phyloP scores from a whole-genome alignment of 73 alveolate species.

The Symbiodinium pilosum region DNA sequence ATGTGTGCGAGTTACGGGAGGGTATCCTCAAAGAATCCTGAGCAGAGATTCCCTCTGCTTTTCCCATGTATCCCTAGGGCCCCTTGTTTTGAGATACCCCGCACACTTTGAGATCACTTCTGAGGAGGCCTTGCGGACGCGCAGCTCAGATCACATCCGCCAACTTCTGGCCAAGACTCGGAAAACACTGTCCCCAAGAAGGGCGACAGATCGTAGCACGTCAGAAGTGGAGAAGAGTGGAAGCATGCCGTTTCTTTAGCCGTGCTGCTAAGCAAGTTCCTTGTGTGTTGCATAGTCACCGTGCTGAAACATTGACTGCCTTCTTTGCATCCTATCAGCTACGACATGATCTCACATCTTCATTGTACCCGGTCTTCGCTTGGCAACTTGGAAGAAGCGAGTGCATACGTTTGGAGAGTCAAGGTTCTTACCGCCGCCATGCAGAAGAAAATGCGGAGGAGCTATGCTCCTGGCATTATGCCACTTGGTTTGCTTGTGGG shows the following conservation, averaged over 20 bases:
- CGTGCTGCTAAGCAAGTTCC: no score
- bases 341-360: background rate
- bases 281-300: no score
- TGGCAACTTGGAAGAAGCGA: background rate
- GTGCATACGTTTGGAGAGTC: background rate
- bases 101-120: no score
- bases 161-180: background rate
- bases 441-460: background rate
- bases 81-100: no score
- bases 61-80: no score
- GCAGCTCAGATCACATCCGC: background rate
- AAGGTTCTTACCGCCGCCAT: background rate
- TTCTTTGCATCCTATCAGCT: no score
- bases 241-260: no score
- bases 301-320: no score
- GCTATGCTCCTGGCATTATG: background rate
- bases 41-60: no score
- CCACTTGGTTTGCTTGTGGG: background rate
- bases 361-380: no score
- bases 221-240: background rate
- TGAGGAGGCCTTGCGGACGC: background rate
- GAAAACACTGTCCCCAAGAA: constrained; percentile 28
- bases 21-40: no score
- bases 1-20: no score
- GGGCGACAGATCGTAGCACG: constrained; percentile 33